Base-by-base conservation (phyloP, 2,329 filamentous ascomycete species). In the Fusarium sp. region DNA sequence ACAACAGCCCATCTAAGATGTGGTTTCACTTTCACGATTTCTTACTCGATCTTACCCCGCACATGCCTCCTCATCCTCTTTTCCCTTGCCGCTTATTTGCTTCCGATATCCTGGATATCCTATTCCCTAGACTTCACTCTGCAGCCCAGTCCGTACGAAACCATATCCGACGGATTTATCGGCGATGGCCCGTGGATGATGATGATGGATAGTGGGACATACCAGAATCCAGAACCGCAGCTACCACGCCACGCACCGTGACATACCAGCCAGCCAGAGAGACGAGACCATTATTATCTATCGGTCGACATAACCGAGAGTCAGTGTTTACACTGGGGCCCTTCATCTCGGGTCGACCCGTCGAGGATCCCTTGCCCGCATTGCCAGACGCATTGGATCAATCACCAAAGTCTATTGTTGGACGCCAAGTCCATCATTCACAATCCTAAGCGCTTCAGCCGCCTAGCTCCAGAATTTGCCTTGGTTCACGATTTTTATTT, bases 321-420 rank as follows among this genome's bases (percentile, higher is more conserved):
- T 36, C 39, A 56, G 44, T 60, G 38, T 46, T n/a, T 38, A 45
- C 33, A 62, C 52, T 28, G 40, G 28, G 44, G 52, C 52, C 40
- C 28, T 52, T 59, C 40, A 55, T 50, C 52, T 55, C 62, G 66
- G 66, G 57, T 65, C 62, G 52, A 69, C 58, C 66, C 57, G 62
- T 67, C 44, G 45, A 63, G 65, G 50, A 55, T 62, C 52, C 42
- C 50, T 55, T 43, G 39, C 42, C 39, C 38, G 43, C 44, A 51
- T 57, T 24, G 40, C 26, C 40, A 34, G 34, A 59, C 54, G 31
- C 42, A 31, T 39, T 39, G 24, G 26, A 44, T 66, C 52, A 28
- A 52, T 44, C 31, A 36, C 34, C 44, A 42, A 24, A 39, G 24
- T 40, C 31, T 14, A 17, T 45, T 40, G 21, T 15, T 34, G 17